These are phyloP conservation scores for Termitomyces sp. DNA, from an alignment of 768 basidiomycete genomes.

Conservation along the genomic window DNA sequence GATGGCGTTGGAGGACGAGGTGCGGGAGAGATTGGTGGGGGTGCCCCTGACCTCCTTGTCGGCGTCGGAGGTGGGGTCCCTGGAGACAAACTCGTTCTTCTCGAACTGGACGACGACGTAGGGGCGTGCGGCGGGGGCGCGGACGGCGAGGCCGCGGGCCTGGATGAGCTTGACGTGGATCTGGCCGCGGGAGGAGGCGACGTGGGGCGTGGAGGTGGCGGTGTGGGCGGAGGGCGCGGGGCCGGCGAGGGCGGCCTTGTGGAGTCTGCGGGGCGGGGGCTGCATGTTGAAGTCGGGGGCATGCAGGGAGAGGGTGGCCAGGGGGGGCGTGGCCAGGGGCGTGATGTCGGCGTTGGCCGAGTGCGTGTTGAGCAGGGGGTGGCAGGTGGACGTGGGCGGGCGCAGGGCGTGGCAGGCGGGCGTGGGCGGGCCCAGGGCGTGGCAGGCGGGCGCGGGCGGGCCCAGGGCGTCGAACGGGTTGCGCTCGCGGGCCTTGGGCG, in stretches of 20 bases:
- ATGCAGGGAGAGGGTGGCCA: slow-evolving; percentile 70
- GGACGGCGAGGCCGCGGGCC: slow-evolving; percentile 77
- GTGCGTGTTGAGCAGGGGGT: slow-evolving; percentile 31
- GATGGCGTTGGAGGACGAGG: slow-evolving; percentile 56
- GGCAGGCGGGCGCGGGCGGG: slow-evolving; percentile 27
- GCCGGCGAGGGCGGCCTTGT: slow-evolving; percentile 9
- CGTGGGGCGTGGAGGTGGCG: slow-evolving; percentile 25
- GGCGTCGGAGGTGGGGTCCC: slow-evolving; percentile 80
- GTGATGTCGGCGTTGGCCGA: slow-evolving; percentile 40
- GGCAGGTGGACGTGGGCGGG: slow-evolving; percentile 28
- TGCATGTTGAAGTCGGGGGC: slow-evolving; percentile 83
- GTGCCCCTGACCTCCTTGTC: slow-evolving; percentile 89
- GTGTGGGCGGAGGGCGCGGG: slow-evolving; percentile 11
- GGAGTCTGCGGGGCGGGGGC: slow-evolving; percentile 40
- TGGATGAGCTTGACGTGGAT: slow-evolving; percentile 96
- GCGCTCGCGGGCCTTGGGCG: slow-evolving; percentile 44
- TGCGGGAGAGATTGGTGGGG: slow-evolving; percentile 48
- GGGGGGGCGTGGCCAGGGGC: slow-evolving; percentile 35
- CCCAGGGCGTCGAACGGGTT: slow-evolving; percentile 59
- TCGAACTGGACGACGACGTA: slow-evolving; percentile 99
- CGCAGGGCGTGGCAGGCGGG: slow-evolving; percentile 23
- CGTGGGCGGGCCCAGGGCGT: slow-evolving; percentile 32
- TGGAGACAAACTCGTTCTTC: slow-evolving; percentile 95
- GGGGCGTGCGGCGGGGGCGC: slow-evolving; percentile 58
- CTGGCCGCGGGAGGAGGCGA: slow-evolving; percentile 52